phyloP scores from a whole-genome alignment of 176 grass and related monocot species.

The Poa annua region DNA sequence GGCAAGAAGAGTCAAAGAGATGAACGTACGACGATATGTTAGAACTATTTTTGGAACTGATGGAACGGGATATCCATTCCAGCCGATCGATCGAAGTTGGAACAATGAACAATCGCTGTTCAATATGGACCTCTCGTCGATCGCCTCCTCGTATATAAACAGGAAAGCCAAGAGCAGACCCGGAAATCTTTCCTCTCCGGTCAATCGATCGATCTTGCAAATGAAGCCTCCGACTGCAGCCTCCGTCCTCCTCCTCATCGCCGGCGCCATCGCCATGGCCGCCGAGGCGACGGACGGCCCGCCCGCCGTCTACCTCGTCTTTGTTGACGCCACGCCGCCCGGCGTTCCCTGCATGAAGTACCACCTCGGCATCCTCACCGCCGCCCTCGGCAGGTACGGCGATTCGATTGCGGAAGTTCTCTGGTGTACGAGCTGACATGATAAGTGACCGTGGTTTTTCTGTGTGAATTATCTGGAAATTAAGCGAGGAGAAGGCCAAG shows the following conservation, averaged over 20 bases:
- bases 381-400: conserved; percentile 45
- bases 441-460: not conserved
- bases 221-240: conserved; percentile 16
- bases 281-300: not conserved
- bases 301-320: conserved; percentile 40
- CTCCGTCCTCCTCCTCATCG: not conserved
- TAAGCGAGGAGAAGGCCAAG: conserved; percentile 72
- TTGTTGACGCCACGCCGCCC: conserved; percentile 32
- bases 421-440: too few species aligned
- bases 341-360: conserved; percentile 33
- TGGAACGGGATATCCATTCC: not conserved
- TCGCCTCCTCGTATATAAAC: not conserved
- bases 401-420: not conserved
- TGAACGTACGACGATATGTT: not conserved
- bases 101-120: not conserved
- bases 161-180: not conserved
- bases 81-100: not conserved
- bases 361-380: conserved; percentile 56
- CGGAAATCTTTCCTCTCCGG: not conserved
- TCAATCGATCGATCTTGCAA: not conserved
- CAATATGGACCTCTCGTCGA: conserved; percentile 5
- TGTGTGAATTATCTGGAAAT: not conserved
- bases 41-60: conserved; percentile 10
- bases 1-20: too few species aligned
- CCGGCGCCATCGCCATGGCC: not conserved